These are phyloP conservation scores for Phytophthora meadii DNA, from an alignment of 352 stramenopile species.

Conservation along the genomic window DNA sequence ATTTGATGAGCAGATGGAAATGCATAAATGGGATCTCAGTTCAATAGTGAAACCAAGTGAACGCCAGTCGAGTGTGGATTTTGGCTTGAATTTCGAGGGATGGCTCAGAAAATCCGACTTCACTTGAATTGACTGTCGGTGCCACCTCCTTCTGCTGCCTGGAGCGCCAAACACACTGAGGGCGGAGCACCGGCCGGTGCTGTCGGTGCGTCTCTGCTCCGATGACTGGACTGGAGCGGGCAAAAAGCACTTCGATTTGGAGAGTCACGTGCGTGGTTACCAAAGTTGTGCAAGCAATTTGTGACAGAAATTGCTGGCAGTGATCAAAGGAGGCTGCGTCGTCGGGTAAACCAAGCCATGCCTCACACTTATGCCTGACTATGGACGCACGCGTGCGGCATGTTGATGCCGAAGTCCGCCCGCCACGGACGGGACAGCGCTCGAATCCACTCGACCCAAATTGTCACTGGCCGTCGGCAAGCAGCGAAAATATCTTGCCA, in stretches of 20 bases:
- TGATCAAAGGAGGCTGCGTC: slow-evolving; percentile 8
- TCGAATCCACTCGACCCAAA: slow-evolving; percentile 15
- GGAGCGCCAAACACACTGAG: slow-evolving; percentile 6
- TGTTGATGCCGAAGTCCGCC: slow-evolving; percentile 10
- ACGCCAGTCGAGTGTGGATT: slow-evolving; percentile 19
- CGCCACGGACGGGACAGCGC: not conserved
- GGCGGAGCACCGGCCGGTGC: not conserved
- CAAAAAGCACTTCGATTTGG: slow-evolving; percentile 12
- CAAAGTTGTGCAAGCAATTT: slow-evolving; percentile 4
- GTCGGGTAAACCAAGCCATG: slow-evolving; percentile 7
- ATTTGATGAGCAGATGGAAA: slow-evolving; percentile 23
- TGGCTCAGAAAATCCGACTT: slow-evolving; percentile 21
- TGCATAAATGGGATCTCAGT: slow-evolving; percentile 9
- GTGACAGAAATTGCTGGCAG: slow-evolving; percentile 1
- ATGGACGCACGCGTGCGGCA: slow-evolving; percentile 2
- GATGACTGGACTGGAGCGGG: slow-evolving; percentile 18
- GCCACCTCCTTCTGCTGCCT: slow-evolving; percentile 3
- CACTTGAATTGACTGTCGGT: slow-evolving; percentile 7
- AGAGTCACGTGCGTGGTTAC: slow-evolving; percentile 11
- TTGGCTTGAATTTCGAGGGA: slow-evolving; percentile 8
- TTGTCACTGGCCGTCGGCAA: not conserved
- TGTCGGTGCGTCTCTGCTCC: slow-evolving; percentile 18
- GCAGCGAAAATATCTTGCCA: too few relatives aligned
- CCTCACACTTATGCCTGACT: slow-evolving; percentile 1
- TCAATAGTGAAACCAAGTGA: slow-evolving; percentile 10